Conservation (phyloP, 169 alveolate species). For the Plasmodium yoelii region DNA sequence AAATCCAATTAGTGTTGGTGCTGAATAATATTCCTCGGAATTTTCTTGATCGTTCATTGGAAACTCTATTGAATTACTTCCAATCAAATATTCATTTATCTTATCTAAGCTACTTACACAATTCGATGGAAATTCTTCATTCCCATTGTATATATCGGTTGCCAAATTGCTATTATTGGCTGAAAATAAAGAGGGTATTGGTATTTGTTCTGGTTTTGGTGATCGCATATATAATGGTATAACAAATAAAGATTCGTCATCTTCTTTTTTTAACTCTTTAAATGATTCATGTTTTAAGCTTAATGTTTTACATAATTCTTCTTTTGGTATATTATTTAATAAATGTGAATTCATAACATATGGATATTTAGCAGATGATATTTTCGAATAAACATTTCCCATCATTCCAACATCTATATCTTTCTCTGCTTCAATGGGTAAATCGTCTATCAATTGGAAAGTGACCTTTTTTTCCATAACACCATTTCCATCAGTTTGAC, state of each 20-base stretch:
- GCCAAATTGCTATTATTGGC: background rate
- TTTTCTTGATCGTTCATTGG: no score
- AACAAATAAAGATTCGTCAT: constrained; percentile 40
- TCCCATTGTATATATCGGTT: no score
- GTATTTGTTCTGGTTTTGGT: constrained; percentile 68
- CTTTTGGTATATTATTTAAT: constrained; percentile 2
- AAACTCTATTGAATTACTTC: no score
- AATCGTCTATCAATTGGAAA: no score
- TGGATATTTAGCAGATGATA: background rate
- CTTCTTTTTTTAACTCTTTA: constrained; percentile 25
- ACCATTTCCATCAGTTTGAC: background rate
- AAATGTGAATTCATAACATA: background rate
- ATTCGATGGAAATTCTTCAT: no score
- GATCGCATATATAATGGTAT: constrained; percentile 62
- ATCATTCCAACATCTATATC: background rate
- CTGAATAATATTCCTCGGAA: no score
- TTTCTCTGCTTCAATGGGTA: background rate
- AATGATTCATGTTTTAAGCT: constrained; percentile 1
- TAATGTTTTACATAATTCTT: constrained; percentile 10
- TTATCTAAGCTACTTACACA: no score
- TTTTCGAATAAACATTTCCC: background rate
- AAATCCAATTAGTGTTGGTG: no score
- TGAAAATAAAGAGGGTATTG: constrained; percentile 45
- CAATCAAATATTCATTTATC: no score
- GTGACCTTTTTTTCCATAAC: background rate